Conservation (phyloP, 306 rosid genomes). For the Sophora flavescens region DNA sequence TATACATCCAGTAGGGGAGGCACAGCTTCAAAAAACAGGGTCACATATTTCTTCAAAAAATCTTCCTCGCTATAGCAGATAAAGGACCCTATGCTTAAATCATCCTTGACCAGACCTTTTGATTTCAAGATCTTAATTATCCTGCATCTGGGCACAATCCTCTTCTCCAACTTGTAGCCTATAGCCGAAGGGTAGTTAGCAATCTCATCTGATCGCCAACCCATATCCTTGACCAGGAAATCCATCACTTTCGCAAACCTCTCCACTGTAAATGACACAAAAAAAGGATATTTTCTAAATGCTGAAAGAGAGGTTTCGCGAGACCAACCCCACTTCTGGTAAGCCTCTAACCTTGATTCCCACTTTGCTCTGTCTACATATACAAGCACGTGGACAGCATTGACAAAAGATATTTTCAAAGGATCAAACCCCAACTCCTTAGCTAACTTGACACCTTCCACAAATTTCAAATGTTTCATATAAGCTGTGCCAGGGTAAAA, state of each 20-base stretch:
- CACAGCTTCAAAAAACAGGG: neutral
- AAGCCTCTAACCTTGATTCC: constrained; percentile 34
- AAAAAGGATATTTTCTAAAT: constrained; percentile 42
- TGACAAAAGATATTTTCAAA: neutral
- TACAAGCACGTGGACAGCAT: constrained; percentile 33
- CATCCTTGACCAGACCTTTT: neutral
- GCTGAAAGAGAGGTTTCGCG: constrained; percentile 29
- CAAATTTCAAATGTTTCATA: neutral
- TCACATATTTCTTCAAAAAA: neutral
- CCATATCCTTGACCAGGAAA: constrained; percentile 41
- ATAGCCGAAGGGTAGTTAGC: neutral
- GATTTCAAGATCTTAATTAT: constrained; percentile 31
- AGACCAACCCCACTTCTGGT: constrained; percentile 50
- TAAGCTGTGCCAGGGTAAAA: neutral
- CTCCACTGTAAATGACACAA: constrained; percentile 34
- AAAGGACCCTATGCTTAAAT: neutral
- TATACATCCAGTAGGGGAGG: constrained; percentile 20
- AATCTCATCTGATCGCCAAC: neutral
- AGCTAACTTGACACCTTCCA: constrained; percentile 28
- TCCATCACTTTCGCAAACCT: constrained; percentile 17
- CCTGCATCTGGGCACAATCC: constrained; percentile 40
- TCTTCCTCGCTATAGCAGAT: neutral
- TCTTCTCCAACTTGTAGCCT: constrained; percentile 43
- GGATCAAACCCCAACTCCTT: constrained; percentile 43
- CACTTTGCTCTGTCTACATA: neutral